Evolutionary conservation across 768 basidiomycete species (phyloP), one percentile per base, ranked within the genome.

Genomic region (Tephrocybe rancida): DNA sequence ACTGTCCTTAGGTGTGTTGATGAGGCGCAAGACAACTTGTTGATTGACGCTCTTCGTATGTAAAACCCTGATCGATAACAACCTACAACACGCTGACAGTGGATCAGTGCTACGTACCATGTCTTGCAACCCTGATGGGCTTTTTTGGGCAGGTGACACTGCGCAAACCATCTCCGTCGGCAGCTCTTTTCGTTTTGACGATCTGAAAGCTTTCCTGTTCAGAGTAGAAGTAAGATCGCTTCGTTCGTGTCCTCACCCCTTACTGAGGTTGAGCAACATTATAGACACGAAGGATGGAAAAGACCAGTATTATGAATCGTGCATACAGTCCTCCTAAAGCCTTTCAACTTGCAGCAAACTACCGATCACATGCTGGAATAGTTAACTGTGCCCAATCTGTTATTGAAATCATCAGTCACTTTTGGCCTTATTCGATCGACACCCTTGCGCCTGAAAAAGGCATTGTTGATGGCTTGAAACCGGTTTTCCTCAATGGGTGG

Each of bases 121-220:
- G n/a, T 89, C 86, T 55, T 66, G 67, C 10, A 89, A 89, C 60
- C 77, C 81, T 0, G 71, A 87, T 48, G 88, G 88, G 0, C 67
- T 89, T 19, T 86, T 90, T 56, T 90, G 87, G 86, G 88, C 87
- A 1, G 89, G 90, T 0, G 89, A 91, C 61, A 90, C 89, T 0
- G 87, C 89, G 0, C 89, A 91, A 58, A 87, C 88, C 0, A 90
- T 91, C 35, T 83, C 86, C 0, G 78, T 81, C 0, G 89, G 88
- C 2, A 87, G 85, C 56, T 79, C 86, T 0, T 91, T 91, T 58
- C 71, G 83, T 8, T 91, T 91, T 62, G 72, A 86, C 48, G 86
- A 89, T 41, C 63, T 91, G 47, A 89, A 84, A 62, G 80, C 88
- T 0, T 88, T 87, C 57, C 57, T 88, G 25, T 82, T 78, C 52